Conservation (phyloP, 140 eudicot species). For the Oenanthe javanica region DNA sequence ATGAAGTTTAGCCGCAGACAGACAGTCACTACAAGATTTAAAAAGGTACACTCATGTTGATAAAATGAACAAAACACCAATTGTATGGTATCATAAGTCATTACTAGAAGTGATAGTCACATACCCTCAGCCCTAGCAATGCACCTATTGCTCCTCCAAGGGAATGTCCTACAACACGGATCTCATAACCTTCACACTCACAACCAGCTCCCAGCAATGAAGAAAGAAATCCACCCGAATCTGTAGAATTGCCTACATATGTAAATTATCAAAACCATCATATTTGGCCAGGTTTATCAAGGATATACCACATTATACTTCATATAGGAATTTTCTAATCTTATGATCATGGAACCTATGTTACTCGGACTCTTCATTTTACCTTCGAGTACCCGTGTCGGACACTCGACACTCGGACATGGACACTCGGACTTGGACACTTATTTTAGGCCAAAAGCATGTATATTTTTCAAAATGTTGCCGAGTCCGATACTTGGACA, state of each 20-base stretch:
- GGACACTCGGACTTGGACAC: too few species aligned
- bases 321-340: not conserved
- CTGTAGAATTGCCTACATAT: slow-evolving; percentile 14
- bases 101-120: not conserved
- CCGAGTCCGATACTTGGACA: too few species aligned
- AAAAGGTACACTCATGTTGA: not conserved
- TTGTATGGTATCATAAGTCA: not conserved
- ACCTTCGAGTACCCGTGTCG: too few species aligned
- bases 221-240: slow-evolving; percentile 51
- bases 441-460: too few species aligned
- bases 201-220: slow-evolving; percentile 60
- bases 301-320: not conserved
- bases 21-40: not conserved
- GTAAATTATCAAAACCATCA: not conserved
- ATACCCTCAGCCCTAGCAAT: slow-evolving; percentile 53
- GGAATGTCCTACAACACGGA: slow-evolving; percentile 71
- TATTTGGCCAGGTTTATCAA: not conserved
- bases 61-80: not conserved
- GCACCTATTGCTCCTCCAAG: slow-evolving; percentile 82
- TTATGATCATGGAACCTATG: not conserved
- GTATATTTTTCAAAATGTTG: too few species aligned
- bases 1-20: not conserved
- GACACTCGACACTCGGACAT: too few species aligned
- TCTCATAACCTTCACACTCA: slow-evolving; percentile 60
- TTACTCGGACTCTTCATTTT: too few species aligned